phyloP scores from a whole-genome alignment of 768 basidiomycete species.

The Suillus discolor region DNA sequence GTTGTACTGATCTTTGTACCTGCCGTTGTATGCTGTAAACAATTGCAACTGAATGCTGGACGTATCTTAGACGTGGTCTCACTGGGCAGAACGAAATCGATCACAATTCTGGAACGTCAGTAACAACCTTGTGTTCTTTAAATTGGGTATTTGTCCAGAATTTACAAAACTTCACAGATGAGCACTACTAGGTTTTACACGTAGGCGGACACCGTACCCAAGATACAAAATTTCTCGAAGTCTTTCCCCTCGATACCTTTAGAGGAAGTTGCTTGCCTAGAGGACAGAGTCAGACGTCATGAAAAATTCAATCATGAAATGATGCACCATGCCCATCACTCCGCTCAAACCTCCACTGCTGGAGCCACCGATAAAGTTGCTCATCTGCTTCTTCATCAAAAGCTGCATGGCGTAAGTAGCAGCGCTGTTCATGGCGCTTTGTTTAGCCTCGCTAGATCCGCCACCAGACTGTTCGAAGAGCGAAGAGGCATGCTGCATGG shows the following conservation, averaged over 20 bases:
- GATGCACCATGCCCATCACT: conserved; percentile 63
- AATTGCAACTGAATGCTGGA: neutral
- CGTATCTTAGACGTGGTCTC: neutral
- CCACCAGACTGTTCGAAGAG: conserved; percentile 62
- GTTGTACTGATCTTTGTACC: neutral
- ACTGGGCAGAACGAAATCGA: neutral
- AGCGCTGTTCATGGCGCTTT: conserved; percentile 84
- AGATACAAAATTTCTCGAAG: neutral
- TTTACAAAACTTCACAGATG: neutral
- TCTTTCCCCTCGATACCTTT: conserved; percentile 2
- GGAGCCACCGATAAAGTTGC: conserved; percentile 54
- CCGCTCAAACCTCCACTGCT: conserved; percentile 71
- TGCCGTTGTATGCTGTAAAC: neutral
- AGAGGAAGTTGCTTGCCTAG: conserved; percentile 37
- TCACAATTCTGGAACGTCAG: neutral
- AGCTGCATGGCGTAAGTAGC: conserved; percentile 88
- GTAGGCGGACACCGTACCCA: neutral
- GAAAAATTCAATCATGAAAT: conserved; percentile 8
- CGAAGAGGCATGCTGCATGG: conserved; percentile 82
- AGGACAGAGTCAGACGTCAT: neutral
- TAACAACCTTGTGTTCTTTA: neutral
- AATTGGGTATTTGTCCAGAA: neutral
- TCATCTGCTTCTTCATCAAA: conserved; percentile 68
- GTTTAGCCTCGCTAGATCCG: conserved; percentile 63
- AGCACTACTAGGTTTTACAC: neutral